Conservation (phyloP, 306 rosid genomes). For the Vigna mungo region DNA sequence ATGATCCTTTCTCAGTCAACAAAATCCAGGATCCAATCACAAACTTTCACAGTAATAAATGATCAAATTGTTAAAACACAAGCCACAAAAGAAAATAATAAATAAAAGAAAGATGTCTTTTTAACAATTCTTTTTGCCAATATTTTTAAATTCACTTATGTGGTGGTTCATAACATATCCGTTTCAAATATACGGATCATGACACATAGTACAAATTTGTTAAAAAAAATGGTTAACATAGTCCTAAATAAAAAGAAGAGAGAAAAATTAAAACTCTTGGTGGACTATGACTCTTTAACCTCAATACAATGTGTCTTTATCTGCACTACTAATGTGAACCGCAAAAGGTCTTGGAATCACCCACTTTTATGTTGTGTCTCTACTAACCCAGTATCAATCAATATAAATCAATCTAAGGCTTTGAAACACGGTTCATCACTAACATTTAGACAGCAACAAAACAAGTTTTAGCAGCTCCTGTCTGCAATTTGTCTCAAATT, state of each 20-base stretch:
- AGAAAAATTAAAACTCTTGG: not conserved
- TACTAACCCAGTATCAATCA: not conserved
- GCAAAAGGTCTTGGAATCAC: not conserved
- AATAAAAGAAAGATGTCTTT: not conserved
- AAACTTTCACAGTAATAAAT: not conserved
- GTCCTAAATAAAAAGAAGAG: not conserved
- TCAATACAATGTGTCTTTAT: not conserved
- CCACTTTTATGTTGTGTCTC: not conserved
- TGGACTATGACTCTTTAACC: not conserved
- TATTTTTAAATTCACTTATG: no score
- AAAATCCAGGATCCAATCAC: not conserved
- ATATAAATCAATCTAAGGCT: not conserved
- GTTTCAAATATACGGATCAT: no score
- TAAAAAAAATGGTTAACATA: no score
- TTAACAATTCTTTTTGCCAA: no score
- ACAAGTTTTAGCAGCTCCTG: not conserved
- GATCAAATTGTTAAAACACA: conserved; percentile 8
- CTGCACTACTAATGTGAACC: not conserved
- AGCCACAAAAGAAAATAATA: conserved; percentile 22
- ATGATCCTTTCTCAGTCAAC: not conserved
- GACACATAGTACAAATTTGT: no score
- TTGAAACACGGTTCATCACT: not conserved
- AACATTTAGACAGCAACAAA: not conserved
- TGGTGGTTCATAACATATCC: no score
- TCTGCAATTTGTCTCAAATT: not conserved